Evolutionary conservation across 179 eudicot genomes (phyloP), one percentile per base, ranked within the genome.

Genomic region (Beta corolliflora): DNA sequence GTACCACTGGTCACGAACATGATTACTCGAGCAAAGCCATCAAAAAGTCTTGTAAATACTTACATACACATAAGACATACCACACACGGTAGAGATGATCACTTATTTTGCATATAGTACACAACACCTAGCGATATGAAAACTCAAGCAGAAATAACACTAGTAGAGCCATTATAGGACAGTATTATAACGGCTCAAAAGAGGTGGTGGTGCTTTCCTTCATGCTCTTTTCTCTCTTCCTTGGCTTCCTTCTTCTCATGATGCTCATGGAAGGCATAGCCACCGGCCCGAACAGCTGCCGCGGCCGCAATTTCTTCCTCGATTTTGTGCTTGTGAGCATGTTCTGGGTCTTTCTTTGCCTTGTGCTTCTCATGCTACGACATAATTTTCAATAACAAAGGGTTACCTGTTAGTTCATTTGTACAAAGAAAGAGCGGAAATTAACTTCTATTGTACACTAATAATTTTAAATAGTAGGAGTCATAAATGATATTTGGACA

Each of bases 341-440:
- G 80, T 73, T 84, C 87, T 41, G 84, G 80, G 77, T 84, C 87
- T 69, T 84, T 84, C 77, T 73, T 68, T 2, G 73, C 77, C 84
- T 84, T 81, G 77, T 84, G 87, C 79, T 84, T 84, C 84, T 84
- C 87, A 78, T 84, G 87, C 84, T 84, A 59, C 59, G 11, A 6
- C 1, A 18, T 12, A 50, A 31, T 31, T 46, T 45, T 10, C 54
- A 45, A 6, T 36, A 14, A 1, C 25, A 45, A 3, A 16, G 44
- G 53, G 44, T 31, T 31, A 45, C 25, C 23, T 44, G 36, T 69
- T 18, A 16, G 1, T 69, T 44, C 2, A 69, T 13, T 64, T 31
- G 36, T 31, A 31, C 36, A 31, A 31, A 31, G 36, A n/a, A 31
- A 31, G 36, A 31, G 36, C 36, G 36, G 36, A 31, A 1, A 31